phyloP scores from a whole-genome alignment of 2,329 filamentous ascomycete genomes.

The Diplodia sapinea region DNA sequence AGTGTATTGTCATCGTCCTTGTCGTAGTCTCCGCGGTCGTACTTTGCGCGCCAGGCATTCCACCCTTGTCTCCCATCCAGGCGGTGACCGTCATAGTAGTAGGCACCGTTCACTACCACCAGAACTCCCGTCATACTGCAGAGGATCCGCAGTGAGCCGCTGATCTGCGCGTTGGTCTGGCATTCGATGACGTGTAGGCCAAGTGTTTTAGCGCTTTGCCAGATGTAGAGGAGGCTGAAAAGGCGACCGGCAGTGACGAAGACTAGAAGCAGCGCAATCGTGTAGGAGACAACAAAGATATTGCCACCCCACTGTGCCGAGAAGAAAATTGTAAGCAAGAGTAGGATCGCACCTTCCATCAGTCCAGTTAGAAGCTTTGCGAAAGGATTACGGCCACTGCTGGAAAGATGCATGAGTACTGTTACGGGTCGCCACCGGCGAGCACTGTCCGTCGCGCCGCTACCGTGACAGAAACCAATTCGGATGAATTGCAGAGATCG shows the following conservation, averaged over 20 bases:
- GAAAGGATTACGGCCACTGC: neutral
- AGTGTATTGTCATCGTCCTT: neutral
- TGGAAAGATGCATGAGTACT: neutral
- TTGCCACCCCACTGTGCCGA: constrained; percentile 3
- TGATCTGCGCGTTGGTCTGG: constrained; percentile 17
- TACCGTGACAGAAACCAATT: neutral
- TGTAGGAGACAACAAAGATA: constrained; percentile 2
- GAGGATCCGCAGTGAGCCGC: constrained; percentile 29
- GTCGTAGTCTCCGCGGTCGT: constrained; percentile 22
- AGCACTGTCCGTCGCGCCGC: neutral
- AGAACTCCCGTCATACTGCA: constrained; percentile 33
- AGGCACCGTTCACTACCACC: constrained; percentile 31
- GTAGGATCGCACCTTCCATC: neutral
- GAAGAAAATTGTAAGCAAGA: neutral
- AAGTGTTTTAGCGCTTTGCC: neutral
- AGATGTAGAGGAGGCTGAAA: neutral
- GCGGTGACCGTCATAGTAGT: constrained; percentile 28
- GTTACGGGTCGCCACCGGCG: constrained; percentile 7
- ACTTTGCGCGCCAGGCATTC: constrained; percentile 5
- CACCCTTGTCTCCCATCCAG: neutral
- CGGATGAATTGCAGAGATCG: neutral
- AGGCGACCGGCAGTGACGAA: neutral
- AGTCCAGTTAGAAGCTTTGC: neutral
- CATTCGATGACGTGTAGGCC: constrained; percentile 29
- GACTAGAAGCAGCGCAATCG: neutral